Evolutionary conservation across 495 filamentous ascomycete species (phyloP).

Genomic region (Amphirosellinia nigrospora): DNA sequence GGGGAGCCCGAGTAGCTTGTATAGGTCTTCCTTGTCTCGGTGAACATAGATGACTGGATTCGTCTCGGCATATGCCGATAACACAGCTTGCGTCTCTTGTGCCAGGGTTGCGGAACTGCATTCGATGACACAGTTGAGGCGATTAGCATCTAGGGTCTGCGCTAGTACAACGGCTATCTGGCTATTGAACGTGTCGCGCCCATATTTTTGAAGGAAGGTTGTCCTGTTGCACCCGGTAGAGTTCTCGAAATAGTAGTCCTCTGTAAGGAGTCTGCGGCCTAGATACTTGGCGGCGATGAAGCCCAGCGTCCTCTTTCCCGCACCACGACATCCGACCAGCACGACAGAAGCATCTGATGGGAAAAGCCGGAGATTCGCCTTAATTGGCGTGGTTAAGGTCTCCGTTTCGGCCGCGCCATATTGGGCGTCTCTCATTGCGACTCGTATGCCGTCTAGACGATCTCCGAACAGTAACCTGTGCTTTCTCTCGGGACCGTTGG

Average conservation of each 20-base stretch:
- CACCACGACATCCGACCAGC: slow-evolving; percentile 74
- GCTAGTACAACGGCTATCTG: slow-evolving; percentile 68
- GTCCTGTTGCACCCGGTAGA: slow-evolving; percentile 66
- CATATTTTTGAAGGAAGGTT: slow-evolving; percentile 65
- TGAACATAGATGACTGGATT: slow-evolving; percentile 79
- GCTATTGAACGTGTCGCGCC: slow-evolving; percentile 63
- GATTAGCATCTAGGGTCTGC: slow-evolving; percentile 68
- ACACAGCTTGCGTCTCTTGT: slow-evolving; percentile 63
- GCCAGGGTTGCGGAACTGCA: slow-evolving; percentile 61
- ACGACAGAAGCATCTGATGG: slow-evolving; percentile 71
- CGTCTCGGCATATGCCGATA: slow-evolving; percentile 63
- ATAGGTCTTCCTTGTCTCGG: slow-evolving; percentile 70
- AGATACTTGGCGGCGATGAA: slow-evolving; percentile 78
- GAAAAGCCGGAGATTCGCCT: slow-evolving; percentile 55
- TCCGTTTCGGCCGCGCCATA: slow-evolving; percentile 21
- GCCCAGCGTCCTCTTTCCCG: slow-evolving; percentile 77
- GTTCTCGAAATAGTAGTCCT: slow-evolving; percentile 73
- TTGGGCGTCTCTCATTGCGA: slow-evolving; percentile 23
- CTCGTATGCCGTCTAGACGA: background rate
- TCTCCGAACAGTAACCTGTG: background rate
- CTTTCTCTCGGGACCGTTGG: background rate
- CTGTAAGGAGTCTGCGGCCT: slow-evolving; percentile 71
- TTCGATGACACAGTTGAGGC: slow-evolving; percentile 73
- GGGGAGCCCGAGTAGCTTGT: slow-evolving; percentile 60
- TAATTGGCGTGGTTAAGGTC: slow-evolving; percentile 39